These are phyloP conservation scores for Pseudisothecium myosuroides DNA, from an alignment of 225 moss, liverwort and hornwort genomes.

Conservation along the genomic window DNA sequence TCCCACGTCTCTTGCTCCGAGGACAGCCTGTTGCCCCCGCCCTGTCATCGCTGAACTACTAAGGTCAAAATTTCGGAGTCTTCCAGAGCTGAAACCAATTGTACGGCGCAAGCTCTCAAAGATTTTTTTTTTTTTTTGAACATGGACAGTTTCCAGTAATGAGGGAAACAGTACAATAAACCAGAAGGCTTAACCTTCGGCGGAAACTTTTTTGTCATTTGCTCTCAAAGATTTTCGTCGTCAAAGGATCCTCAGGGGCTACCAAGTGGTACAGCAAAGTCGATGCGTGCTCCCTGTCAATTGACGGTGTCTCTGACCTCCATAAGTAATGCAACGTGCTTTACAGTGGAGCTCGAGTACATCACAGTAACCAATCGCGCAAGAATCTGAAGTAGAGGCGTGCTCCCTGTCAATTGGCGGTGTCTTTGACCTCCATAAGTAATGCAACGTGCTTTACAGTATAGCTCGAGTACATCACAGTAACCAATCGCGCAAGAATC, in stretches of 20 bases:
- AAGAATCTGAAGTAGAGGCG: not conserved
- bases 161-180: too few relatives aligned
- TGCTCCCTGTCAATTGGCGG: not conserved
- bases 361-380: not conserved
- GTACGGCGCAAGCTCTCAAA: not conserved
- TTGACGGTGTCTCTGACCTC: not conserved
- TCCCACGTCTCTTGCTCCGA: too few relatives aligned
- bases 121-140: too few relatives aligned
- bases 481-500: not conserved
- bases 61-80: not conserved
- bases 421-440: not conserved
- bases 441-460: too few relatives aligned
- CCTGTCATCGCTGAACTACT: too few relatives aligned
- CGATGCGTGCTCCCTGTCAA: not conserved
- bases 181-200: too few relatives aligned
- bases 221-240: not conserved
- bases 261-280: not conserved
- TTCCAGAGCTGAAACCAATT: not conserved
- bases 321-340: too few relatives aligned
- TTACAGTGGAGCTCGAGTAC: not conserved
- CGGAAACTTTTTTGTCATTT: too few relatives aligned
- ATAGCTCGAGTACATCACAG: not conserved
- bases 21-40: too few relatives aligned
- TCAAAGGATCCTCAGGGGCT: not conserved
- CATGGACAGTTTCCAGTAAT: too few relatives aligned